Evolutionary conservation across 176 grass and related monocot species (phyloP), one percentile per base, ranked within the genome.

Genomic region (Metroxylon sagu): DNA sequence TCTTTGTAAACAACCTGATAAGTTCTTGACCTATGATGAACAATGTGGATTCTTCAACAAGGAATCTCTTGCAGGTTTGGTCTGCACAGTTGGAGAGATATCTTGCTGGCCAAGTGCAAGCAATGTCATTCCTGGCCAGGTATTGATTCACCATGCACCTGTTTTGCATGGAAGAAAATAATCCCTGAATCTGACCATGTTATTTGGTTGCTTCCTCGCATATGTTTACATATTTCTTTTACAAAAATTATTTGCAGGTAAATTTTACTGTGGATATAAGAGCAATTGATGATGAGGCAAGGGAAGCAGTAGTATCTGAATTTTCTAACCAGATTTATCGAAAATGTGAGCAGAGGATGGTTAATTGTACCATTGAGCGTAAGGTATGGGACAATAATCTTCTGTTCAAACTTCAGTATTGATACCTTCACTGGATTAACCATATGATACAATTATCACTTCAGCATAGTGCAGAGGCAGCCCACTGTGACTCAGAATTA

Each of bases 261-360:
- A 98, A 98, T 15, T 98, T 98, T 39, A 98, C 93, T 8, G 84
- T 92, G 49, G 93, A 98, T 74, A 85, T 98, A 28, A 79, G 93
- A 48, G 78, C 81, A 15, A 78, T 88, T 66, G 84, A 98, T 53
- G 93, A 98, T 69, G n/a, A 58, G 6, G 87, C 73, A 27, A 85
- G 81, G 70, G 78, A 68, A 76, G 73, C 83, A 18, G 80, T 98
- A 64, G 79, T 92, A 3, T 43, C 78, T 6, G 86, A 86, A 73
- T 86, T 98, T 55, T 98, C 93, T 18, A 75, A 79, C 68, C 88
- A 85, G 5, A 71, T 83, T 25, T 55, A 77, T 60, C 62, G 73
- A 67, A 71, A 60, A 64, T 98, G 93, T 57, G 84, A 88, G 49
- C 17, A 77, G 69, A 51, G 93, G 3, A 71, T 92, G 21, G 84